Base-by-base conservation (phyloP, 1,284 basidiomycete species). In the Microbotryum violaceum region DNA sequence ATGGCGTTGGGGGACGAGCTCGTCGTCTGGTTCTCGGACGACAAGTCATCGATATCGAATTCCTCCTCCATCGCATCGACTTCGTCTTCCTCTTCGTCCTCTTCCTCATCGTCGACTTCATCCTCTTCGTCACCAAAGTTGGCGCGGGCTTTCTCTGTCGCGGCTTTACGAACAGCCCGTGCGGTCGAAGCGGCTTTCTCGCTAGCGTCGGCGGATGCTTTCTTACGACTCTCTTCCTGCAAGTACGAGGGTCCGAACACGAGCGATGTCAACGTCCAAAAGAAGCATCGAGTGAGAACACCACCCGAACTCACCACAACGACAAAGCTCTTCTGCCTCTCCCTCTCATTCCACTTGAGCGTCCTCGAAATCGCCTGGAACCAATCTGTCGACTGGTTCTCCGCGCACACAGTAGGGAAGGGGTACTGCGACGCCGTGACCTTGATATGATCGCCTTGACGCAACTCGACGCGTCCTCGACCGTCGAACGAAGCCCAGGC, bases 401-500 rank as follows among this genome's bases (percentile, higher is more conserved):
- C 91, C 12, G 91, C 91, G 73, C 92, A 97, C 6, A 99, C 91
- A 1, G 96, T 98, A 0, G 96, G 96, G 82, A 98, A 98, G 5
- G 96, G 96, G 75, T 93, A 99, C 73, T 88, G 91, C 5, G 93
- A 97, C 0, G 96, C 96, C 0, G 89, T 94, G 63, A 99, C 87
- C 78, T 96, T 98, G 79, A 99, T 97, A 75, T 98, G 96, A 74
- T 99, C 96, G 51, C 96, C 96, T 83, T 97, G 92, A 77, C 88
- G 89, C 21, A 97, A 79, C 77, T 99, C 96, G 18, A 99, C 89
- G 29, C 96, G 84, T 1, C 96, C 96, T 55, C 96, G 84, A 18
- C 96, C 96, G 73, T 99, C 96, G 73, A 99, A 99, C 46, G 90
- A 93, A 12, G 91, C 96, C 96, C 96, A 99, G 5, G 96, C 96